Base-by-base conservation (phyloP, 2,329 filamentous ascomycete genomes). In the Ceratocystis colombiana region DNA sequence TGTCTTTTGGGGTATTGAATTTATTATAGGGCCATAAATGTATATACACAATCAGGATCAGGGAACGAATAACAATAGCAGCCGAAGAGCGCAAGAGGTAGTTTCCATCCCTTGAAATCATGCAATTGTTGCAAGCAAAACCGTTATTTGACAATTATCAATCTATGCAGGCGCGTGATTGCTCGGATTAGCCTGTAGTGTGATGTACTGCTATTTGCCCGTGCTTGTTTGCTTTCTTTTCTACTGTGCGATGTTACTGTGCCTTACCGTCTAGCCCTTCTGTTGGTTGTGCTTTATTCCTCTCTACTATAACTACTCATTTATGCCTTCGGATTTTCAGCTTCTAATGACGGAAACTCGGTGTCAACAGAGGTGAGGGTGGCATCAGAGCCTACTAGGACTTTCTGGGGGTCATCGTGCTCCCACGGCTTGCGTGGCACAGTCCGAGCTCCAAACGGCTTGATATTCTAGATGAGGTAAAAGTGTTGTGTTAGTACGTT, bases 401-500 rank as follows among this genome's bases (percentile, higher is more conserved):
- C 57, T 17, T 53, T 17, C 17, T 3, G 48, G n/a, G 28, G 22
- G 7, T 63, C 61, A 22, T 53, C 64, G 25, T 45, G 61, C 37
- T 68, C 67, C 67, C 67, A 68, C 12, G 67, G 67, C 50, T 68
- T 68, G 37, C 62, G 65, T 50, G 67, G 67, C 22, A 65, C 67
- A 28, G 30, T 64, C 41, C 67, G 61, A 22, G 41, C 20, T 1
- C 67, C 67, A 64, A 68, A 68, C 45, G 67, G 67, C 50, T 65
- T 68, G 53, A 68, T 62, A 46, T 48, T 46, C 67, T 68, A 37
- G 30, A 15, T 41, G 28, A 22, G 17, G 7, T 3, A 30, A 22
- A 30, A n/a, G 25, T 12, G 41, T 7, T 6, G 4, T 50, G 28
- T 37, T 90, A 50, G 79, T 37, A 59, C 3, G 12, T 41, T 4